These are phyloP conservation scores for Dorcoceras hygrometricum DNA, from an alignment of 257 asterid genomes.

Conservation along the genomic window DNA sequence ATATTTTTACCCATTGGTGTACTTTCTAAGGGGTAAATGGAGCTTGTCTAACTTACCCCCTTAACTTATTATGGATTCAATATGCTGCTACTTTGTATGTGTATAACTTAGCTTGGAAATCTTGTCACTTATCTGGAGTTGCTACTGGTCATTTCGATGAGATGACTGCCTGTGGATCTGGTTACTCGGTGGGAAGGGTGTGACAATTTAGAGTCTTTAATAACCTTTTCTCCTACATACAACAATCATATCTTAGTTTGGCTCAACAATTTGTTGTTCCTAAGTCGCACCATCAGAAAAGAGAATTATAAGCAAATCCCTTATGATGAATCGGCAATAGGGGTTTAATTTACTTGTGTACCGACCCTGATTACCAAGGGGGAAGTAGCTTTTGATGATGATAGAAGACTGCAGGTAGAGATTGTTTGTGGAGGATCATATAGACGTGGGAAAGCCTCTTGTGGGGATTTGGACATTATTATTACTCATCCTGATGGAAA, in stretches of 20 bases:
- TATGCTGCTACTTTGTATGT: neutral
- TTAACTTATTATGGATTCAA: neutral
- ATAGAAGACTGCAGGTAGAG: conserved; percentile 44
- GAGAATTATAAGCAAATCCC: neutral
- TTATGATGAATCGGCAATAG: neutral
- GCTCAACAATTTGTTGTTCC: conserved; percentile 11
- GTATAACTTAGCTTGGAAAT: neutral
- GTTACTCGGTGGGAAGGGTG: conserved; percentile 1
- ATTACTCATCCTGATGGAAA: conserved; percentile 87
- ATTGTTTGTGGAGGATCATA: conserved; percentile 94
- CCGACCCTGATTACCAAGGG: conserved; percentile 16
- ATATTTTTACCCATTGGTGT: no score
- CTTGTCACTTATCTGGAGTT: conserved; percentile 5
- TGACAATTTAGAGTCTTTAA: neutral
- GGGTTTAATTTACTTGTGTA: neutral
- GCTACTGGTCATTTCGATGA: neutral
- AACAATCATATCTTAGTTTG: conserved; percentile 3
- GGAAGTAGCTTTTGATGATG: conserved; percentile 16
- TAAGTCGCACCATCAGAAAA: neutral
- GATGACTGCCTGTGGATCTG: conserved; percentile 7
- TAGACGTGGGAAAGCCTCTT: conserved; percentile 88
- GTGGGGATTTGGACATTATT: conserved; percentile 94
- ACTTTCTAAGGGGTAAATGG: no score
- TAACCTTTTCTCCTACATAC: neutral
- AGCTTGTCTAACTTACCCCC: neutral